Base-by-base conservation (phyloP, 306 rosid species). In the Lathyrus sativus region DNA sequence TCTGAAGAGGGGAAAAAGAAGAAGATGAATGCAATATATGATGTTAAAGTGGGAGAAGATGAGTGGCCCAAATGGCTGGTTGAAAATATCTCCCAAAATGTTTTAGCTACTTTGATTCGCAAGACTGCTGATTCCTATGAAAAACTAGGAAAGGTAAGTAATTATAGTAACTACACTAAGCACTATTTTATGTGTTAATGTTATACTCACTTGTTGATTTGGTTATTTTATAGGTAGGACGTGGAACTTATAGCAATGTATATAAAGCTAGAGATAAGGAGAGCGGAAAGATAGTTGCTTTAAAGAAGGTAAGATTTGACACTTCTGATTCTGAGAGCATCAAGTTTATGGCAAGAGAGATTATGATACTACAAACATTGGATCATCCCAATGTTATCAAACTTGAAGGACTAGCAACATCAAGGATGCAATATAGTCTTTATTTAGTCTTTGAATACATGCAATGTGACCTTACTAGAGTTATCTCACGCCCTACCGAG, bases 301-400 rank as follows among this genome's bases (percentile, higher is more conserved):
- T 85, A 82, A 90, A 90, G 81, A 90, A 90, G 65, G 96, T 90
- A 2, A 73, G 91, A 3, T 87, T 87, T 66, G 87, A 90, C 73
- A 90, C 95, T 12, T 85, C 91, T 0, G 91, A 85, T 76, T 73
- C 88, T 1, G 91, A 85, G 38, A 90, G 95, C 18, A 67, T 90
- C 6, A 85, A 77, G 69, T 87, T 90, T 41, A 90, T 90, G 96
- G 95, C 96, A 11, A 87, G 95, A 73, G 96, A 90, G 76, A 87
- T 90, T 73, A 71, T 9, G 84, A 61, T 81, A 26, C 64, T 90
- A 24, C 87, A 55, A 74, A 75, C 18, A 62, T 78, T 85, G 41
- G 80, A 90, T 66, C 96, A 87, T 75, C 96, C 95, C 37, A 90
- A 87, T 78, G 76, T 90, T 57, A 84, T 90, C 67, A 90, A 87